Evolutionary conservation across 331 rosid genomes (phyloP), one percentile per base, ranked within the genome.

Genomic region (Spiraea crenata): DNA sequence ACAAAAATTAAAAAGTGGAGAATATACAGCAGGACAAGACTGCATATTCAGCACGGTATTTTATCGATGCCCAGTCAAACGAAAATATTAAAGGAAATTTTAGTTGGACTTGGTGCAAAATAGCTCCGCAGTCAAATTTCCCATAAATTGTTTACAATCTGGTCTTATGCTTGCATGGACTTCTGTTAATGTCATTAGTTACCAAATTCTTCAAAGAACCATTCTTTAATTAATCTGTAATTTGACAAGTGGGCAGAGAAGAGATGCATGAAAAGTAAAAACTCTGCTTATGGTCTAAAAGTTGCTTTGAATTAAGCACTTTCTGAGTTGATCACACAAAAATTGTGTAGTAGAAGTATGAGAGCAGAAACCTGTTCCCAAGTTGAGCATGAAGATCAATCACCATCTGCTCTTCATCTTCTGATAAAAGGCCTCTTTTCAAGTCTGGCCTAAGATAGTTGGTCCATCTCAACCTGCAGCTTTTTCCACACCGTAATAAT

Each of bases 311-410:
- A 12, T 57, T 50, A 46, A 46, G 50, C 14, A 46, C 14, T 46
- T 46, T 4, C 50, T 2, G 50, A 46, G 12, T 46, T 12, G 12
- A 9, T 46, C 3, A 9, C 14, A 7, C 11, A 57, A 31, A 20
- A 20, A 37, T 12, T 16, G 31, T 25, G 31, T 25, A 25, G 31
- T 25, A 25, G 31, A 25, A 25, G 31, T 25, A 25, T 25, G 17
- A 20, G 13, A 56, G 35, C 9, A 66, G 6, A 47, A 58, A 4
- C 97, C 97, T 87, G 74, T 91, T 91, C 62, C 97, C 97, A 70
- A 91, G 91, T 79, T 89, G 93, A 60, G 93, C 89, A 71, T 91
- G 97, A 20, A 91, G 97, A 54, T 91, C 92, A 75, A 91, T 91
- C 68, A 91, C 97, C 90, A 85, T 71, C 79, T 87, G 78, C 84